Base-by-base conservation (phyloP, 1,284 basidiomycete genomes). In the Porphyrellus sp. region DNA sequence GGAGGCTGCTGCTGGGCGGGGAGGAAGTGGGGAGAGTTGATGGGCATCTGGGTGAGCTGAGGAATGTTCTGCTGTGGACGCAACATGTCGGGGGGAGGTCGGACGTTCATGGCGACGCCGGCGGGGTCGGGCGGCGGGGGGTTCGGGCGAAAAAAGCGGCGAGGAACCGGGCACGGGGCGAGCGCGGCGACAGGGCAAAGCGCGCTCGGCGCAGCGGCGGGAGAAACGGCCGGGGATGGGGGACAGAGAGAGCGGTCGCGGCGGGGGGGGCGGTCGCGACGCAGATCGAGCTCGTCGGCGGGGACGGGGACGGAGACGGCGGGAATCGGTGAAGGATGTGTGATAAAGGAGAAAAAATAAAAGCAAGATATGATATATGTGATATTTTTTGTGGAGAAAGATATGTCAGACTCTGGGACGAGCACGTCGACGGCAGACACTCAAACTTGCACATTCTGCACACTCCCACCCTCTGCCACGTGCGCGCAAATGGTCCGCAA, bases 401-500 rank as follows among this genome's bases (percentile, higher is more conserved):
- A 63, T 66, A 64, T 62, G 61, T 66, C 61, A 64, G 61, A 51
- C 57, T 37, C 28, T 64, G 45, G n/a, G 61, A 60, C 62, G 61
- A 65, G 61, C 54, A 60, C 63, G 61, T 64, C 61, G 64, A 62
- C 61, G 62, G 63, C 60, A 64, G 64, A 65, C 30, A 28, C 59
- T 50, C 59, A 46, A 65, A 67, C 63, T 57, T 41, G 63, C 54
- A 28, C 58, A 18, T 37, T 20, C 37, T 38, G 50, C 40, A 60
- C 63, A 31, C 61, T 62, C 63, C 63, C 63, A 61, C 64, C 62
- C 63, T 52, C 49, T 63, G 65, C 62, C 62, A 63, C 62, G 62
- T 63, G 62, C 57, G 46, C 39, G 24, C 18, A 28, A 25, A 89
- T 85, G 80, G 92, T 94, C 77, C 81, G 94, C 59, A 86, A 93